Evolutionary conservation across 768 basidiomycete species (phyloP), one percentile per base, ranked within the genome.

Genomic region (Dentipellis sp.): DNA sequence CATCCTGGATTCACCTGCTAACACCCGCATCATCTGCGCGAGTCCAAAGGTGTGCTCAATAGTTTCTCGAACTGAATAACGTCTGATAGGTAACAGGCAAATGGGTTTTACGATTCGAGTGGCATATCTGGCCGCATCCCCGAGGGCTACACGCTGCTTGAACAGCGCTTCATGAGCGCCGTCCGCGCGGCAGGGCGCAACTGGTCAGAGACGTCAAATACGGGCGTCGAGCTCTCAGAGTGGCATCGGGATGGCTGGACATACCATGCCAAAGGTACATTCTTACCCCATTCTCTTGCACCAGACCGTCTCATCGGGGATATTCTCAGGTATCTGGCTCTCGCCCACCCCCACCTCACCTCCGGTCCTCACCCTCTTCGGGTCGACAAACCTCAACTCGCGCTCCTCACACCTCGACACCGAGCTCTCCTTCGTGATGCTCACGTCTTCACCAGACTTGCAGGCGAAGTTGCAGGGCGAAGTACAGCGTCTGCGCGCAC

Each of bases 191-290:
- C 82, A 0, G 74, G 74, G 4, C 74, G 72, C 35, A 62, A 55
- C 35, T 66, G 66, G 64, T 34, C 55, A 29, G 36, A 48, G 59
- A 60, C 57, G 45, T 53, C 65, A 60, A 35, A 71, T 73, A 4
- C 64, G 71, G 36, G 81, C 0, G 78, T 99, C 21, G 75, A 83
- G 54, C 74, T 99, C 58, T 78, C 74, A 57, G 95, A 99, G 69
- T 99, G 97, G 97, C 79, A 83, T 65, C 80, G 79, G 60, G 72
- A 77, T 21, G 91, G 87, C 3, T 99, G 97, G 97, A 98, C 97
- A 1, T 99, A 99, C 71, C 97, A 99, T 65, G 91, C 97, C 22
- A 99, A 99, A 78, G 97, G 94, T 95, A 59, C 39, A 68, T 60
- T 38, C 35, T 9, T 19, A 22, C 22, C 9, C 8, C 1, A 52